Conservation (phyloP, 345 rosid genomes). For the Euphorbia lathyris region DNA sequence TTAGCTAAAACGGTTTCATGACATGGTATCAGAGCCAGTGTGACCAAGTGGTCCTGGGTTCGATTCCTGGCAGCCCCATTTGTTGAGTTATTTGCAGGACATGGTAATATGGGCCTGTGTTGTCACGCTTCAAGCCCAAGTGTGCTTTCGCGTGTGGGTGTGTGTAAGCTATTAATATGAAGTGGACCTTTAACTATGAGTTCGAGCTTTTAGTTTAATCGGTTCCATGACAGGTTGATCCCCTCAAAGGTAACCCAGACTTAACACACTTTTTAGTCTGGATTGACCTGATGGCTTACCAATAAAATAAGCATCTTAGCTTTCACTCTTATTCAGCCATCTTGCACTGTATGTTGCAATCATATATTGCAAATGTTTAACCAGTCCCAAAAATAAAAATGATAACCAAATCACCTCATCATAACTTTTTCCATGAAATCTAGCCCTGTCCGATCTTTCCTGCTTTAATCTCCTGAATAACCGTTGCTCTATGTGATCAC, state of each 20-base stretch:
- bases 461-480: slow-evolving; percentile 63
- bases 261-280: neutral
- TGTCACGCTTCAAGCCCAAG: too few relatives aligned
- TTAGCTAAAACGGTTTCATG: too few relatives aligned
- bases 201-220: too few relatives aligned
- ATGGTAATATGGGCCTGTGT: too few relatives aligned
- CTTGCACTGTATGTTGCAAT: neutral
- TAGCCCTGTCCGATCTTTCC: slow-evolving; percentile 88
- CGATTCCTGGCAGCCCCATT: too few relatives aligned
- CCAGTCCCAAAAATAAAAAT: neutral
- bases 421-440: slow-evolving; percentile 58
- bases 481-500: slow-evolving; percentile 95
- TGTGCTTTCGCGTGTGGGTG: too few relatives aligned
- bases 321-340: neutral
- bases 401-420: slow-evolving; percentile 68
- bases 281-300: neutral
- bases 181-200: too few relatives aligned
- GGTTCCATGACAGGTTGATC: too few relatives aligned
- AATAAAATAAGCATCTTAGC: neutral
- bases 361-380: neutral
- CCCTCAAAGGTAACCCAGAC: neutral
- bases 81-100: too few relatives aligned
- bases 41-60: too few relatives aligned
- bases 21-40: too few relatives aligned
- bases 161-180: too few relatives aligned